Conservation (phyloP, 805 yeast genomes). For the Candida michaelii region DNA sequence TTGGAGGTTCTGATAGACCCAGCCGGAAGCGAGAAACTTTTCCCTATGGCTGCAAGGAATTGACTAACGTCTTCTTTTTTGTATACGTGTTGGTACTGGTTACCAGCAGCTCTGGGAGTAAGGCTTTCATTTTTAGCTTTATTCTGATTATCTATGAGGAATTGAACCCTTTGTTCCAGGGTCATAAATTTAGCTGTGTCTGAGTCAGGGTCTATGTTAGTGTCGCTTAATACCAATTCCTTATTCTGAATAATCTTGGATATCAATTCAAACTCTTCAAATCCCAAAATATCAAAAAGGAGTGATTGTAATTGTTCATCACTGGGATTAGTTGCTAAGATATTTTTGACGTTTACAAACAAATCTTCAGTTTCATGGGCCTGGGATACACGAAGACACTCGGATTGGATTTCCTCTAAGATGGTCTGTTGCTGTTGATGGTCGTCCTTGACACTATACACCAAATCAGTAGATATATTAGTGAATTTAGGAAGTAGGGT, state of each 20-base stretch:
- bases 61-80: constrained; percentile 67
- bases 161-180: constrained; percentile 54
- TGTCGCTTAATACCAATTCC: constrained; percentile 14
- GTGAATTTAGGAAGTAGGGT: constrained; percentile 37
- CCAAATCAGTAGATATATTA: constrained; percentile 33
- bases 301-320: constrained; percentile 69
- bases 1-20: constrained; percentile 71
- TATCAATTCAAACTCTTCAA: constrained; percentile 80
- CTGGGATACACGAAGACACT: constrained; percentile 33
- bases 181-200: constrained; percentile 36
- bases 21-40: constrained; percentile 71
- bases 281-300: constrained; percentile 79
- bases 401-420: constrained; percentile 24
- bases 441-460: constrained; percentile 18
- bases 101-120: constrained; percentile 44
- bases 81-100: constrained; percentile 84
- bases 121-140: constrained; percentile 50
- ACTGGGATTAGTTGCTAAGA: constrained; percentile 9
- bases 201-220: not conserved
- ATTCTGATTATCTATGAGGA: constrained; percentile 50
- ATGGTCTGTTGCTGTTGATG: constrained; percentile 6
- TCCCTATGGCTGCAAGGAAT: constrained; percentile 71
- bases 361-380: constrained; percentile 33
- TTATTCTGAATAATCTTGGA: constrained; percentile 56
- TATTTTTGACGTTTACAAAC: constrained; percentile 11